Evolutionary conservation across 257 asterid genomes (phyloP).

Genomic region (Ophiorrhiza pumila): DNA sequence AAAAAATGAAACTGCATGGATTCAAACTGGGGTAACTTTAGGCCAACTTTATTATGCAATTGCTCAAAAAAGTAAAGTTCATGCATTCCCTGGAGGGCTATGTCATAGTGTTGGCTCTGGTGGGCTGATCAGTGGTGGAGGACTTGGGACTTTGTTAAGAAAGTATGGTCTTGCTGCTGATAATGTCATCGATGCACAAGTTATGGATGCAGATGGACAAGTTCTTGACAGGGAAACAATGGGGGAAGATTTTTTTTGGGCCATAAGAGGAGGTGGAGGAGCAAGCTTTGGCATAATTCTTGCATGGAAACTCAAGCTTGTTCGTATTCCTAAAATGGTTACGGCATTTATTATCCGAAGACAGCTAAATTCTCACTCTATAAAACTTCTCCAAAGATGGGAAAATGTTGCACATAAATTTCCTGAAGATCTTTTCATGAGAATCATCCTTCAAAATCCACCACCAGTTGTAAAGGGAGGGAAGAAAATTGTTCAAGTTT

Average conservation of each 20-base stretch:
- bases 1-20: constrained; percentile 5
- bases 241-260: constrained; percentile 31
- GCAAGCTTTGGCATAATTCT: constrained; percentile 22
- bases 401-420: constrained; percentile 1
- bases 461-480: not conserved
- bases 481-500: constrained; percentile 2
- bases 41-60: constrained; percentile 19
- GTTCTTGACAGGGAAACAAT: constrained; percentile 14
- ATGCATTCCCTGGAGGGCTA: constrained; percentile 25
- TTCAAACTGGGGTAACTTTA: constrained; percentile 18
- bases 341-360: constrained; percentile 8
- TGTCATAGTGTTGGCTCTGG: constrained; percentile 21
- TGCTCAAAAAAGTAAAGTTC: constrained; percentile 12
- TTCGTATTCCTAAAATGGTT: not conserved
- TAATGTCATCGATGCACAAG: constrained; percentile 15
- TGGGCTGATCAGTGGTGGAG: constrained; percentile 26
- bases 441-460: constrained; percentile 16
- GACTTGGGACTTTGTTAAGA: constrained; percentile 7
- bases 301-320: constrained; percentile 23
- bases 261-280: constrained; percentile 26
- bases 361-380: not conserved
- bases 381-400: constrained; percentile 8
- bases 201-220: constrained; percentile 14
- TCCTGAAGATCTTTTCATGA: constrained; percentile 15
- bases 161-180: constrained; percentile 25